phyloP scores from a whole-genome alignment of 257 asterid genomes.

The Leonotis leonurus region DNA sequence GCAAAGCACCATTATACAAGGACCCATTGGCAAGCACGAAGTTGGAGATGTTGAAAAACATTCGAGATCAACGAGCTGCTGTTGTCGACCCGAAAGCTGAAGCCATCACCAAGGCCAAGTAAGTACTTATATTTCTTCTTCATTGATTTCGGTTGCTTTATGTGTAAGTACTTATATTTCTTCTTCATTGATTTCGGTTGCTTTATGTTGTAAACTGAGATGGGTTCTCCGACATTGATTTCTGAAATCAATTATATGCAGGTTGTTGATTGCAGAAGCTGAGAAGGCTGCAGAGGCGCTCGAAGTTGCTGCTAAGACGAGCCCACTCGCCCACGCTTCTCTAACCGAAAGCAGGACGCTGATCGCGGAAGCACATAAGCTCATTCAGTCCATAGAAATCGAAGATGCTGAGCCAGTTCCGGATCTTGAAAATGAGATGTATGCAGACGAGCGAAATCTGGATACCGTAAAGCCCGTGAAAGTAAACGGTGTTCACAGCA shows the following conservation, averaged over 20 bases:
- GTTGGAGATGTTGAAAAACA: constrained; percentile 73
- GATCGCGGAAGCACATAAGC: constrained; percentile 62
- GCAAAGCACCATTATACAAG: constrained; percentile 43
- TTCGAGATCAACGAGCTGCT: constrained; percentile 62
- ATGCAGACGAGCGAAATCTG: not conserved
- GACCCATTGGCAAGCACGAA: constrained; percentile 76
- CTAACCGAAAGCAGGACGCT: constrained; percentile 66
- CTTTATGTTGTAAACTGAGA: not conserved
- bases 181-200: not conserved
- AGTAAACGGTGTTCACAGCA: constrained; percentile 48
- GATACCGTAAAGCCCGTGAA: constrained; percentile 15
- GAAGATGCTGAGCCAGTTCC: constrained; percentile 31
- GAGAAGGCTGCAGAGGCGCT: constrained; percentile 84
- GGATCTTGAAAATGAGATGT: constrained; percentile 8
- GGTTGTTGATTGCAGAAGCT: constrained; percentile 86
- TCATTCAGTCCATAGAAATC: constrained; percentile 45
- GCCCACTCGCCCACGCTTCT: constrained; percentile 62
- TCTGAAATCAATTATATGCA: constrained; percentile 28
- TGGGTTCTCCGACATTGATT: too few relatives aligned
- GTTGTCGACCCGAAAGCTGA: constrained; percentile 40
- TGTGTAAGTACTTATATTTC: too few relatives aligned
- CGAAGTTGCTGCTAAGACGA: constrained; percentile 57
- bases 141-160: too few relatives aligned
- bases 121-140: constrained; percentile 33
- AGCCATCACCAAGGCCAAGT: constrained; percentile 72